Conservation (phyloP, 1,284 basidiomycete genomes). For the Fomes fomentarius region DNA sequence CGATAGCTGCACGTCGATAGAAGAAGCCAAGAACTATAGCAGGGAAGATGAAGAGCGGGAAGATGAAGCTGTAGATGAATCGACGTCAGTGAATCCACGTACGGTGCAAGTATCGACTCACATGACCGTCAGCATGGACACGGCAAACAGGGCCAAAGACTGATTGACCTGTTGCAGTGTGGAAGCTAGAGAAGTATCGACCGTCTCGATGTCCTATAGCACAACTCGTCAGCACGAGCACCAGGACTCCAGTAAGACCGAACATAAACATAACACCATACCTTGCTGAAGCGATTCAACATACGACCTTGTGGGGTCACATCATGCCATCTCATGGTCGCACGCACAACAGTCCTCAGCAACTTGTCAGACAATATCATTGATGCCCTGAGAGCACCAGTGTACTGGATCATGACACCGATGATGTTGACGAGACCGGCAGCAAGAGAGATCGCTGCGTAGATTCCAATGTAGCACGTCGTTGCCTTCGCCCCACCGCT, state of each 20-base stretch:
- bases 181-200: constrained; percentile 69
- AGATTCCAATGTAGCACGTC: constrained; percentile 68
- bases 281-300: constrained; percentile 70
- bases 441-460: constrained; percentile 56
- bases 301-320: constrained; percentile 59
- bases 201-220: constrained; percentile 72
- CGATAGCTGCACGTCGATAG: constrained; percentile 66
- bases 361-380: constrained; percentile 58
- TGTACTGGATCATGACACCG: constrained; percentile 57
- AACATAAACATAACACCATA: constrained; percentile 20
- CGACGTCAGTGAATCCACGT: not conserved
- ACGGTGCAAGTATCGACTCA: constrained; percentile 33
- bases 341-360: constrained; percentile 60
- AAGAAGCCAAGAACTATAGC: constrained; percentile 66
- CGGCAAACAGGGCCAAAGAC: constrained; percentile 73
- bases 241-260: not conserved
- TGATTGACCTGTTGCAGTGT: constrained; percentile 76
- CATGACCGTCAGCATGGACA: constrained; percentile 66
- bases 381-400: constrained; percentile 64
- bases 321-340: constrained; percentile 61
- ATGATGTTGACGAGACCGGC: constrained; percentile 49
- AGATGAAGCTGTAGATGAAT: constrained; percentile 49
- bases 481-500: too few relatives aligned
- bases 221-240: not conserved
- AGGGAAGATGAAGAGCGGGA: constrained; percentile 76